Evolutionary conservation across 306 rosid species (phyloP).

Genomic region (Styphnolobium japonicum): DNA sequence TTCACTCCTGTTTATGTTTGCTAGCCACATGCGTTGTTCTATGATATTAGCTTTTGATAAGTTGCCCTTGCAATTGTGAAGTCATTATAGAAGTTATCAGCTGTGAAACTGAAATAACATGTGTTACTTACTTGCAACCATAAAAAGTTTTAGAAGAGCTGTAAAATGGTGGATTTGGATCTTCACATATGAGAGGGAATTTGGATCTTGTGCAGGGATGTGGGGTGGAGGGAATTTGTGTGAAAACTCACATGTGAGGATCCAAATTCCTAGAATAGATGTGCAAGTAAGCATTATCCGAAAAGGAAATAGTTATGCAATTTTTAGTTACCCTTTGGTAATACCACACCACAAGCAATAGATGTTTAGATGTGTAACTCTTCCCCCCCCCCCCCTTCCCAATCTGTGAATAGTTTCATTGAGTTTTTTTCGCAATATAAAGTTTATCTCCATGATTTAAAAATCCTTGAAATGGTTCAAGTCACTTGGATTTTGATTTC

Average conservation of each 20-base stretch:
- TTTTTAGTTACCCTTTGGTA: too few species aligned
- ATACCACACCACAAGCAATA: not conserved
- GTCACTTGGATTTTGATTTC: conserved; percentile 1
- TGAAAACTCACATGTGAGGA: too few species aligned
- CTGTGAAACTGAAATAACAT: conserved; percentile 2
- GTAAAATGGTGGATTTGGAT: too few species aligned
- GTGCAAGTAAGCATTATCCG: too few species aligned
- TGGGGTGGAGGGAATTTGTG: too few species aligned
- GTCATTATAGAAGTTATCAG: not conserved
- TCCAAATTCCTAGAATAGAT: too few species aligned
- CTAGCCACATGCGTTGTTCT: not conserved
- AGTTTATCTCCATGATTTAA: not conserved
- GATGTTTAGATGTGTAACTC: too few species aligned
- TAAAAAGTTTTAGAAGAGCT: not conserved
- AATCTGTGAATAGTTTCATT: too few species aligned
- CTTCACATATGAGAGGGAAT: too few species aligned
- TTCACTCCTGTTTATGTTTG: not conserved
- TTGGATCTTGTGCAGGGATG: too few species aligned
- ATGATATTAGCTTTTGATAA: not conserved
- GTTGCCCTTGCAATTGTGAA: not conserved
- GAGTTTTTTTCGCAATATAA: not conserved
- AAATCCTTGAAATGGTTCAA: not conserved
- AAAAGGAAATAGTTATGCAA: too few species aligned
- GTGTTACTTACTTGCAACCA: not conserved
- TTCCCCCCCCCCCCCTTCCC: too few species aligned